Base-by-base conservation (phyloP, 192 early-diverging fungal genomes). In the Lobosporangium transversale region DNA sequence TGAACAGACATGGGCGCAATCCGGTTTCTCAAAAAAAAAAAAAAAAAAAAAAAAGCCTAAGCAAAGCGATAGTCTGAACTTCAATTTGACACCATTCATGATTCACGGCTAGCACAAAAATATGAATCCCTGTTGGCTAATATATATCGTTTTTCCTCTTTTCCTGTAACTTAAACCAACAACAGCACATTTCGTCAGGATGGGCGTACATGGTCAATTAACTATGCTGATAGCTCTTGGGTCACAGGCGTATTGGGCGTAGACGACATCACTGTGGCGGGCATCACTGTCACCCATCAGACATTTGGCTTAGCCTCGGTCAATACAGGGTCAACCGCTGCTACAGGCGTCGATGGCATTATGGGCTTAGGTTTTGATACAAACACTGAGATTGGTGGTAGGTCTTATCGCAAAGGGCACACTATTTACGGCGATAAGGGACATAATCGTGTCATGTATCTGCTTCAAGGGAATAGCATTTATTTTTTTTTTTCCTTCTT, bases 321-420 rank as follows among this genome's bases (percentile, higher is more conserved):
- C 36, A 81, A 85, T 70, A 70, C 76, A 21, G 73, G 67, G 30
- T 85, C 83, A 45, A 84, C 85, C 47, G 70, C 70, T 17, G 78
- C 79, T 0, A 61, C 81, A 1, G 81, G 74, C 15, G 82, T 89
- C 37, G 87, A 89, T 58, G 87, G 87, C 8, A 85, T 89, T 11
- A 76, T 89, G 56, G 87, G 87, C 26, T 64, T 89, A 14, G 85
- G 84, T 4, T 87, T 85, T 55, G 79, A 83, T 5, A 66, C 74
- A 10, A 79, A 83, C 26, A 69, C 83, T 4, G 79, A 81, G 10
- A 71, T 80, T 17, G 82, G 81, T 27, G 58, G 83, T 59, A 78
- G 69, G 54, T 78, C 18, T 53, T 43, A 42, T 14, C 14, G n/a
- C n/a, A n/a, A n/a, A n/a, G n/a, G n/a, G n/a, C n/a, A n/a, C n/a